Base-by-base conservation (phyloP, 495 filamentous ascomycete genomes). In the Daldinia vernicosa region DNA sequence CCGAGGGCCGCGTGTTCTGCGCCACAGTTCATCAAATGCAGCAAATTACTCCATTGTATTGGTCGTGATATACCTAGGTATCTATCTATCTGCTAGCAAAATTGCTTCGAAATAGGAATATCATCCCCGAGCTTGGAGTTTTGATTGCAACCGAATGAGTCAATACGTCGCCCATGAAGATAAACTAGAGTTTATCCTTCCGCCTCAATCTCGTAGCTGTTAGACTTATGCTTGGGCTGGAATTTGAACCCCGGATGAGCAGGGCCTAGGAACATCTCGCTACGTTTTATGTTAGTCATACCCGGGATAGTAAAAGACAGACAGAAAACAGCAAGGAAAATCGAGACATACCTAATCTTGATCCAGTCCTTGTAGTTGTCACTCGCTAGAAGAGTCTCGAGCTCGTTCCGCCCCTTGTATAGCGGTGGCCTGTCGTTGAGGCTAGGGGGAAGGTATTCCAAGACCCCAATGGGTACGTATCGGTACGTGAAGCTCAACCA, bases 201-300 rank as follows among this genome's bases (percentile, higher is more conserved):
- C 0, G 86, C 86, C 67, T 89, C 85, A 22, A 87, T 86, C 65
- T 88, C 86, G 66, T 87, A 97, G 63, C 88, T 86, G 76, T 97
- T 97, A 12, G 92, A 94, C 81, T 97, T 98, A 80, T 99, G 95
- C 83, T 99, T 99, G n/a, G 95, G 95, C 80, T 93, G 90, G 81
- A 98, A 99, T 63, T 90, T 89, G 86, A 98, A 99, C 76, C 92
- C 89, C 54, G 90, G 87, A 63, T 96, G 93, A 28, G 93, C 91
- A 35, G 94, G 93, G 17, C 95, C 95, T 14, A 99, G 87, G 83
- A 97, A 98, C 94, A 99, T 98, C 74, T 99, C 95, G 75, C 93
- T 97, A 59, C 26, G 27, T 47, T 39, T n/a, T 35, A 24, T 55
- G 68, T 77, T 63, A 74, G 51, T 47, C 27, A 45, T 57, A 30